Percentiles rank a stretch among this genome's conserved stretches.
These are phyloP conservation scores for Acacia melanoxylon DNA, from an alignment of 306 rosid species.

Conservation along the genomic window DNA sequence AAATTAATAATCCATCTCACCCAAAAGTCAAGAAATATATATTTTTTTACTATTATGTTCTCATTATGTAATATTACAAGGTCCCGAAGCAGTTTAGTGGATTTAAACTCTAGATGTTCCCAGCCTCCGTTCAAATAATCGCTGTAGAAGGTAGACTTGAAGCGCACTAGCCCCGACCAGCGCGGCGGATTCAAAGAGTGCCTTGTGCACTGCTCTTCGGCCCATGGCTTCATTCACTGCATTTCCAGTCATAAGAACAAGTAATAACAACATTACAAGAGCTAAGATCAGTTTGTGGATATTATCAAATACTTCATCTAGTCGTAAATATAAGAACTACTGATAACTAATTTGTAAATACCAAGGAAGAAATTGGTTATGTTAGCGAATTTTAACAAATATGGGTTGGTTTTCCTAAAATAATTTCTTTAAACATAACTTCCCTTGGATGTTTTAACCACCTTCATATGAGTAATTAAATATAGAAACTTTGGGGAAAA, in stretches of 20 bases:
- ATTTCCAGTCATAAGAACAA: slow-evolving; percentile 21
- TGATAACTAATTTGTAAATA: no score
- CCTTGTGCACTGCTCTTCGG: slow-evolving; percentile 78
- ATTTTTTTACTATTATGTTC: not conserved
- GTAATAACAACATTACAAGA: not conserved
- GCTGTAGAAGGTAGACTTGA: slow-evolving; percentile 78
- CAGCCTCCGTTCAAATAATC: slow-evolving; percentile 78
- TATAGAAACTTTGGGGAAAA: no score
- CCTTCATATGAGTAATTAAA: no score
- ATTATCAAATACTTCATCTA: not conserved
- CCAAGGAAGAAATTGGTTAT: no score
- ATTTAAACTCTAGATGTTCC: slow-evolving; percentile 77
- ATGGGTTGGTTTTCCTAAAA: no score
- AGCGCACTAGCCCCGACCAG: slow-evolving; percentile 73
- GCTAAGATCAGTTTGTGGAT: not conserved
- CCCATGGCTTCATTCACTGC: slow-evolving; percentile 94
- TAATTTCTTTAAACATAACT: no score
- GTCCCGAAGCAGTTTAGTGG: not conserved
- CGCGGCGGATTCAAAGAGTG: slow-evolving; percentile 72
- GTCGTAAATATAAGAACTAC: no score
- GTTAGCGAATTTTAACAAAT: no score
- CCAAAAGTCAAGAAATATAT: not conserved
- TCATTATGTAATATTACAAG: slow-evolving; percentile 31
- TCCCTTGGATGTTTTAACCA: no score
- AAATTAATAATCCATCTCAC: slow-evolving; percentile 16